Evolutionary conservation across 202 grass and related monocot genomes (phyloP).

Genomic region (Eragrostis tef): DNA sequence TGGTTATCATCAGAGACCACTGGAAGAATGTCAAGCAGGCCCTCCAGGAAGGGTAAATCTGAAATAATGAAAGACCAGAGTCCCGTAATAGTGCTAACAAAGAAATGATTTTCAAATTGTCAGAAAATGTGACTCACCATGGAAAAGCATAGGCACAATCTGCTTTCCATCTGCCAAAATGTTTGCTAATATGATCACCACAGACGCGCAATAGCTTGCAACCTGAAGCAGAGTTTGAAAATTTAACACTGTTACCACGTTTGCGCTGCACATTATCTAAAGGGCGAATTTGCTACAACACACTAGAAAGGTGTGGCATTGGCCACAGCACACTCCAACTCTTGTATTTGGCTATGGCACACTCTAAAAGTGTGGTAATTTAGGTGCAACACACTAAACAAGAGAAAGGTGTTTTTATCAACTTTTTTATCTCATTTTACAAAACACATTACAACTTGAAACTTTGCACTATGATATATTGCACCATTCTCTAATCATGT

Average conservation of each 20-base stretch:
- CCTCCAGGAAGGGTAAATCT: slow-evolving; percentile 75
- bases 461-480: too few relatives aligned
- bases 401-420: too few relatives aligned
- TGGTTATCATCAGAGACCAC: slow-evolving; percentile 64
- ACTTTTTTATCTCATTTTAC: too few relatives aligned
- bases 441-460: too few relatives aligned
- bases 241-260: slow-evolving; percentile 13
- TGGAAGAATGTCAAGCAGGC: slow-evolving; percentile 76
- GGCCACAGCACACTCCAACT: too few relatives aligned
- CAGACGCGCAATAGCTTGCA: slow-evolving; percentile 61
- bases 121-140: slow-evolving; percentile 58
- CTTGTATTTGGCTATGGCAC: too few relatives aligned
- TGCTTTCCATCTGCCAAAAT: slow-evolving; percentile 72
- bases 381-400: too few relatives aligned
- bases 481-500: too few relatives aligned
- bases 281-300: too few relatives aligned
- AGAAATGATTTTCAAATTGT: slow-evolving; percentile 47
- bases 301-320: too few relatives aligned
- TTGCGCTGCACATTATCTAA: slow-evolving; percentile 19
- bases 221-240: slow-evolving; percentile 59
- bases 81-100: slow-evolving; percentile 26
- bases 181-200: slow-evolving; percentile 86
- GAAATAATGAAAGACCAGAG: slow-evolving; percentile 32
- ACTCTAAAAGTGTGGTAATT: too few relatives aligned
- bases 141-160: slow-evolving; percentile 53